A percentile compares a stretch with the other conserved stretches of the same genome.
These are phyloP conservation scores for Chlorophyllum brunneum DNA, from an alignment of 768 basidiomycete species.

Conservation along the genomic window DNA sequence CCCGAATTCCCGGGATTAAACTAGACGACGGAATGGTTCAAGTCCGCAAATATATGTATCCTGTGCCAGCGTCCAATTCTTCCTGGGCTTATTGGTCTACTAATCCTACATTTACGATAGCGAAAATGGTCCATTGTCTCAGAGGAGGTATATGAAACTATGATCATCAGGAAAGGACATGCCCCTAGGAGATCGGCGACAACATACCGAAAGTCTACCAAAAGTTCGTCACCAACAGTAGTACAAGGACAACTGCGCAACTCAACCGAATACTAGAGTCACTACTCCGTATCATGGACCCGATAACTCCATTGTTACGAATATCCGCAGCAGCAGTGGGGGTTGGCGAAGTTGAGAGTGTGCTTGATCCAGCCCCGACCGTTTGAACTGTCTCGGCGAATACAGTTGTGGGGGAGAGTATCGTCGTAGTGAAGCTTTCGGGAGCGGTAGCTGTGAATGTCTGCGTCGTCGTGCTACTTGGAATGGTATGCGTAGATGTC, in stretches of 20 bases:
- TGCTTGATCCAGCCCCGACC: background rate
- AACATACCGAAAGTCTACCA: too few species aligned
- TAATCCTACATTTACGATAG: too few species aligned
- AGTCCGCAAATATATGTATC: too few species aligned
- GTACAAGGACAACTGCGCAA: background rate
- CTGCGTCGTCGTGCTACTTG: constrained; percentile 8
- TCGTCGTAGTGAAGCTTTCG: background rate
- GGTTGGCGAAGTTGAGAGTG: background rate
- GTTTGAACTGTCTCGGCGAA: background rate
- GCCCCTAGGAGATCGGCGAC: too few species aligned
- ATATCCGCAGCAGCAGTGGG: background rate
- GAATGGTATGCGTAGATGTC: constrained; percentile 1
- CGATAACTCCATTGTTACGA: background rate
- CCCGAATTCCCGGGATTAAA: too few species aligned
- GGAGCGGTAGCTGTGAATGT: background rate
- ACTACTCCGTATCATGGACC: background rate
- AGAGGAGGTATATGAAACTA: too few species aligned
- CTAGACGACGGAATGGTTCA: too few species aligned
- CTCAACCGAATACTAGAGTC: background rate
- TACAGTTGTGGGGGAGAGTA: background rate
- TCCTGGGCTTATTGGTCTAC: too few species aligned
- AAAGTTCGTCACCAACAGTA: background rate
- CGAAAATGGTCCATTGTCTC: too few species aligned
- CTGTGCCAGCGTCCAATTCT: too few species aligned
- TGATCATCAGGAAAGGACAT: too few species aligned